phyloP scores from a whole-genome alignment of 1,284 basidiomycete genomes.

The Polyporus tsugae region DNA sequence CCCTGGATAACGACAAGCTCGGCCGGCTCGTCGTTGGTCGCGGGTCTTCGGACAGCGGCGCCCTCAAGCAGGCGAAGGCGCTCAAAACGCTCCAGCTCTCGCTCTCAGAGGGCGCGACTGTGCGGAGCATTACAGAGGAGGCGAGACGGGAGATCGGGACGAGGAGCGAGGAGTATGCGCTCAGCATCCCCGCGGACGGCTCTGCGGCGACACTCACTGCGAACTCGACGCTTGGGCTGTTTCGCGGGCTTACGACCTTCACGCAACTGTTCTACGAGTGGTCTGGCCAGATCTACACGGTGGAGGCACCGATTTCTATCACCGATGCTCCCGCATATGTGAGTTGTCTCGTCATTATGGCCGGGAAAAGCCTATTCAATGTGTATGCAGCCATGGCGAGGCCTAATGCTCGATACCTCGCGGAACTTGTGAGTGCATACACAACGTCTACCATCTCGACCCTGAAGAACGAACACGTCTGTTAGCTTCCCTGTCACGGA shows the following conservation, averaged over 20 bases:
- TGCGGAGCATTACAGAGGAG: conserved; percentile 58
- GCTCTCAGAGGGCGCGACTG: conserved; percentile 42
- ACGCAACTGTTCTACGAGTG: conserved; percentile 76
- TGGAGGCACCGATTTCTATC: conserved; percentile 66
- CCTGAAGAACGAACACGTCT: background rate
- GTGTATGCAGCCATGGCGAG: conserved; percentile 68
- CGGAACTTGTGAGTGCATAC: conserved; percentile 53
- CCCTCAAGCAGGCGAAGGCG: conserved; percentile 40
- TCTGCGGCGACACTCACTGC: conserved; percentile 66
- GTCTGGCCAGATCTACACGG: conserved; percentile 57
- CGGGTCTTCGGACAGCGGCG: conserved; percentile 48
- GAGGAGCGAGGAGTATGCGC: conserved; percentile 70
- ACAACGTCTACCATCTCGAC: too few species aligned
- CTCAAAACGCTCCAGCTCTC: conserved; percentile 49
- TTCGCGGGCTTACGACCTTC: conserved; percentile 87
- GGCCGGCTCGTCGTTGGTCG: conserved; percentile 56
- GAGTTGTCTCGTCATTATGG: conserved; percentile 17
- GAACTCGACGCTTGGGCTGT: conserved; percentile 78
- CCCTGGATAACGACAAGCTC: conserved; percentile 52
- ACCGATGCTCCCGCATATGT: conserved; percentile 72
- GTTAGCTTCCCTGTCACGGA: conserved; percentile 66
- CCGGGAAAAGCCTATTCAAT: background rate
- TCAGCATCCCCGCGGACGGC: conserved; percentile 69
- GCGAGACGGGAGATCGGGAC: conserved; percentile 56
- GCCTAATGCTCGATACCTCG: conserved; percentile 83